Percentiles rank a stretch among this genome's conserved stretches.
Evolutionary conservation across 805 yeast species (phyloP).

Genomic region (Blastobotrys peoriensis): DNA sequence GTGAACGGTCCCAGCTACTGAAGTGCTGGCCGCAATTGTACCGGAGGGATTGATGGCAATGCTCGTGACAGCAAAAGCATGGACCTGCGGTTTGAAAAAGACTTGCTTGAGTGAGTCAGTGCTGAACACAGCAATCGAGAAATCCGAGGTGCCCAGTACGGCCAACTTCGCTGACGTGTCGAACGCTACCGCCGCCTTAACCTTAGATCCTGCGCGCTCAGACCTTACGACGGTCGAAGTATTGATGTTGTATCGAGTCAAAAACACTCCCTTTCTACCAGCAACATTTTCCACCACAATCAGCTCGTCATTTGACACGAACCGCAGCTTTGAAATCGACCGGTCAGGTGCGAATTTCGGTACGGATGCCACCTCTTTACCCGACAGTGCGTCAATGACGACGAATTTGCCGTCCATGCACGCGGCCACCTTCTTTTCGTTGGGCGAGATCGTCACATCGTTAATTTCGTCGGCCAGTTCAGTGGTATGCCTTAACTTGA

Average conservation of each 20-base stretch:
- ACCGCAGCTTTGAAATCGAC: constrained; percentile 39
- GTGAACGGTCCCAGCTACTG: constrained; percentile 70
- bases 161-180: constrained; percentile 45
- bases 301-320: constrained; percentile 31
- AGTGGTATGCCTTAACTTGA: constrained; percentile 36
- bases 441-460: constrained; percentile 63
- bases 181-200: constrained; percentile 39
- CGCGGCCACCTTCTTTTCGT: constrained; percentile 58
- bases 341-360: constrained; percentile 19
- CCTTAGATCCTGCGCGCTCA: constrained; percentile 3
- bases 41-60: constrained; percentile 67
- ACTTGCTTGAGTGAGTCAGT: constrained; percentile 46
- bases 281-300: constrained; percentile 41
- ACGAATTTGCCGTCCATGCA: constrained; percentile 52
- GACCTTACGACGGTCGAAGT: constrained; percentile 7
- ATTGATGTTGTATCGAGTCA: constrained; percentile 27
- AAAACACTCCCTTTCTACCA: constrained; percentile 37
- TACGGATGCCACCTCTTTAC: constrained; percentile 25
- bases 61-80: constrained; percentile 70
- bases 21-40: constrained; percentile 57
- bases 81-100: constrained; percentile 54
- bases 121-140: constrained; percentile 54
- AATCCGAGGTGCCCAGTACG: constrained; percentile 60
- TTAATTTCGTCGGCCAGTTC: constrained; percentile 49
- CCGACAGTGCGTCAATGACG: constrained; percentile 45